Percentiles rank a stretch among this genome's conserved stretches.
Evolutionary conservation across 768 basidiomycete species (phyloP).

Genomic region (Tephrocybe sp.): DNA sequence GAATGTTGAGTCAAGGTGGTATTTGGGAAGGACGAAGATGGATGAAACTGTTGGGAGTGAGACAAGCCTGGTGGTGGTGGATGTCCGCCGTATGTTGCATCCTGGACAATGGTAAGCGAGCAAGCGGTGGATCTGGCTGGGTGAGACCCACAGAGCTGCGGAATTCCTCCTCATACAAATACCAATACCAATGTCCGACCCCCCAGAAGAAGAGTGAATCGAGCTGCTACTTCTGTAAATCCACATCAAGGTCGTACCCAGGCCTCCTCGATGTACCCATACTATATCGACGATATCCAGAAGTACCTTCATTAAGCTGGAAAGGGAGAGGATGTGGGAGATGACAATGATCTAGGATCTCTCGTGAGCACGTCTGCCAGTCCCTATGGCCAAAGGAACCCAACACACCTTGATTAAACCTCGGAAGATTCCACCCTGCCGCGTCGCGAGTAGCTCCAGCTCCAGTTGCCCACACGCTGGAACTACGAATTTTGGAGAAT

Average conservation of each 20-base stretch:
- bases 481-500: too few species aligned
- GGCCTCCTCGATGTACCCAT: background rate
- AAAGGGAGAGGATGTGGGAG: conserved; percentile 3
- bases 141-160: too few species aligned
- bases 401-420: background rate
- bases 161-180: too few species aligned
- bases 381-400: background rate
- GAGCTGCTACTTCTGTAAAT: conserved; percentile 3
- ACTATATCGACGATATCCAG: background rate
- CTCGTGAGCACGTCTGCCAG: background rate
- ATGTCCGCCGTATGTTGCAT: too few species aligned
- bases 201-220: background rate
- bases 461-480: background rate
- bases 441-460: background rate
- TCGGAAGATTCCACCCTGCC: background rate
- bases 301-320: background rate
- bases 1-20: background rate
- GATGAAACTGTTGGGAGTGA: background rate
- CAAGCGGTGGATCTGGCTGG: too few species aligned
- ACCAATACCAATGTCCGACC: too few species aligned
- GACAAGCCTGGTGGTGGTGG: background rate
- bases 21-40: background rate
- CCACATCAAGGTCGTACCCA: background rate
- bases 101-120: too few species aligned
- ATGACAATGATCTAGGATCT: background rate